Evolutionary conservation across 169 alveolate genomes (phyloP).

Genomic region (Cryptosporidium xiaoi): DNA sequence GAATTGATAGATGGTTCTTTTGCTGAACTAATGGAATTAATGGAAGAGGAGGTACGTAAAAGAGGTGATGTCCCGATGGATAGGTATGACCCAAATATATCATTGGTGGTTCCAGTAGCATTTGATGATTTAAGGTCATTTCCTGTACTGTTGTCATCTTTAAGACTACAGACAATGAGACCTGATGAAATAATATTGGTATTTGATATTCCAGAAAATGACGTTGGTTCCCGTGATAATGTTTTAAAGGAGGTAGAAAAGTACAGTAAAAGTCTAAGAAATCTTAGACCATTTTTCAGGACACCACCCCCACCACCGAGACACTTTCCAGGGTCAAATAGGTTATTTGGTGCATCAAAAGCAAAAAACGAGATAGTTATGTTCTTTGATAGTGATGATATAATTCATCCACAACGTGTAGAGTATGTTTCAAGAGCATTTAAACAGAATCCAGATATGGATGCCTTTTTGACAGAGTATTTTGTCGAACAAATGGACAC

Average conservation of each 20-base stretch:
- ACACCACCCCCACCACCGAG: slow-evolving; percentile 67
- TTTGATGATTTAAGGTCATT: slow-evolving; percentile 57
- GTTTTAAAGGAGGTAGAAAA: slow-evolving; percentile 14
- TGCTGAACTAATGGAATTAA: slow-evolving; percentile 17
- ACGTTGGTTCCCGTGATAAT: background rate
- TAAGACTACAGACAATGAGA: slow-evolving; percentile 61
- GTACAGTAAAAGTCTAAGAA: slow-evolving; percentile 37
- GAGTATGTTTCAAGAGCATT: slow-evolving; percentile 67
- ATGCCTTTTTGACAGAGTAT: slow-evolving; percentile 61
- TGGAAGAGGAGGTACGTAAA: slow-evolving; percentile 40
- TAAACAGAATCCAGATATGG: slow-evolving; percentile 39
- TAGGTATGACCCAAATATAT: slow-evolving; percentile 37
- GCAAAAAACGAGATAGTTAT: slow-evolving; percentile 51
- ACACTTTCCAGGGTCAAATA: slow-evolving; percentile 61
- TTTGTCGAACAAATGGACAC: slow-evolving; percentile 49
- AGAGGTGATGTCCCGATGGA: slow-evolving; percentile 42
- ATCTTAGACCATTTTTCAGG: slow-evolving; percentile 40
- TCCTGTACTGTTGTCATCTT: slow-evolving; percentile 44
- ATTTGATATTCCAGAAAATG: slow-evolving; percentile 42
- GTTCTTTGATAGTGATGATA: slow-evolving; percentile 65
- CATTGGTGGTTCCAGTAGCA: slow-evolving; percentile 67
- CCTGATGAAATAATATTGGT: slow-evolving; percentile 68
- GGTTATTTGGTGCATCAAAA: slow-evolving; percentile 60
- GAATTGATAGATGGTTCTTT: slow-evolving; percentile 33
- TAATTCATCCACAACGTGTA: slow-evolving; percentile 69